Conservation (phyloP, 345 rosid genomes). For the Pistacia atlantica region DNA sequence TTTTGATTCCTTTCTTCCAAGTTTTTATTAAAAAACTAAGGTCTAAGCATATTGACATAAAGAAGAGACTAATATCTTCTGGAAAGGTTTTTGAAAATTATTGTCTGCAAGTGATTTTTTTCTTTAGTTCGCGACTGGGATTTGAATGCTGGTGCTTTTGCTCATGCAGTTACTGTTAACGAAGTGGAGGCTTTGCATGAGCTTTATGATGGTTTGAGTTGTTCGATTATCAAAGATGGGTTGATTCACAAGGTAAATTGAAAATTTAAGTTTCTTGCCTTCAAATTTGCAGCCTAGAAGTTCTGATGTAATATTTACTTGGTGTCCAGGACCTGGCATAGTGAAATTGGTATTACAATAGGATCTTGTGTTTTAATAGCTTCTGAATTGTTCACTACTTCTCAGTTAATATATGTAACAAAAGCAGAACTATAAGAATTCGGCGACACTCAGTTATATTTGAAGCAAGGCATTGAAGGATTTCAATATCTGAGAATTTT, state of each 20-base stretch:
- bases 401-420: neutral
- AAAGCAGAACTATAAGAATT: neutral
- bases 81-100: neutral
- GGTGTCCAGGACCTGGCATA: neutral
- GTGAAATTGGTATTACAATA: neutral
- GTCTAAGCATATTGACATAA: neutral
- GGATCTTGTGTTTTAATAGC: neutral
- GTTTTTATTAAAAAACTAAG: neutral
- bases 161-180: conserved; percentile 57
- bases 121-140: neutral
- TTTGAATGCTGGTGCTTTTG: neutral
- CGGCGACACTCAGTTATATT: neutral
- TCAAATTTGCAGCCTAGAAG: neutral
- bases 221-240: conserved; percentile 68
- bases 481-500: neutral
- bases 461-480: neutral
- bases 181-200: conserved; percentile 77
- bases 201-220: conserved; percentile 68
- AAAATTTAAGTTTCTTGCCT: neutral
- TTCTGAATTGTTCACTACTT: neutral
- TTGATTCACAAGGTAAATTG: conserved; percentile 73
- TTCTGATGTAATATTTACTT: neutral
- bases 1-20: neutral
- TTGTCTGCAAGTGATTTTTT: neutral
- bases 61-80: neutral